Percentiles rank a stretch among this genome's conserved stretches.
phyloP scores from a whole-genome alignment of 2,329 filamentous ascomycete genomes.

The Venturia asperata region DNA sequence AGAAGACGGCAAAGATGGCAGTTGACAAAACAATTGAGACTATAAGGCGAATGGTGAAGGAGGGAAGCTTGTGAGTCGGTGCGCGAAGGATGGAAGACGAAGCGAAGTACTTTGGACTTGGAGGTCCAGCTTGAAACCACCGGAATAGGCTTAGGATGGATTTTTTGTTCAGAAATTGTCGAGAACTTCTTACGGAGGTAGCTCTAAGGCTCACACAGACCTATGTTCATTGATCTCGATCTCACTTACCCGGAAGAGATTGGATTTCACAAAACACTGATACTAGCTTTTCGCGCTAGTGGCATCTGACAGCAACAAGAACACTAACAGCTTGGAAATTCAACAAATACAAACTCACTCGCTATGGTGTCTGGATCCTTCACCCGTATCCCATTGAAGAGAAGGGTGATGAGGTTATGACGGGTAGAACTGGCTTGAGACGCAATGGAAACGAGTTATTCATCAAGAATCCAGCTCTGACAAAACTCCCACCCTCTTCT shows the following conservation, averaged over 20 bases:
- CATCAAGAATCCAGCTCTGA: too few species aligned
- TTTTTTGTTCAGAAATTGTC: background rate
- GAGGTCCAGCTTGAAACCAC: too few species aligned
- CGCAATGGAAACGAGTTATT: too few species aligned
- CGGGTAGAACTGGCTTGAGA: too few species aligned
- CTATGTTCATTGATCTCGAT: background rate
- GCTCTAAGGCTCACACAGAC: background rate
- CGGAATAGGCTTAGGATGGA: too few species aligned
- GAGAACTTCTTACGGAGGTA: background rate
- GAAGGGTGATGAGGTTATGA: too few species aligned
- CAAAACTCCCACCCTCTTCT: too few species aligned
- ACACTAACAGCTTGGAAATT: background rate
- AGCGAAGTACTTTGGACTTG: background rate
- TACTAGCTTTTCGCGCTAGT: background rate
- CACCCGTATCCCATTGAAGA: too few species aligned
- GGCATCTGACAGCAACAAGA: background rate
- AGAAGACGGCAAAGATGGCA: constrained; percentile 35
- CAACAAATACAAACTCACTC: background rate
- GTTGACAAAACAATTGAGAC: constrained; percentile 39
- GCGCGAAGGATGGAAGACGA: background rate
- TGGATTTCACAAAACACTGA: background rate
- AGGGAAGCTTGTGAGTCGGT: constrained; percentile 28
- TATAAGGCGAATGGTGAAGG: constrained; percentile 37
- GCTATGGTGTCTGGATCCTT: too few species aligned
- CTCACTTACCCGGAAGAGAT: background rate